Base-by-base conservation (phyloP, 768 basidiomycete species). In the Lanmaoa pseudosensibilis region DNA sequence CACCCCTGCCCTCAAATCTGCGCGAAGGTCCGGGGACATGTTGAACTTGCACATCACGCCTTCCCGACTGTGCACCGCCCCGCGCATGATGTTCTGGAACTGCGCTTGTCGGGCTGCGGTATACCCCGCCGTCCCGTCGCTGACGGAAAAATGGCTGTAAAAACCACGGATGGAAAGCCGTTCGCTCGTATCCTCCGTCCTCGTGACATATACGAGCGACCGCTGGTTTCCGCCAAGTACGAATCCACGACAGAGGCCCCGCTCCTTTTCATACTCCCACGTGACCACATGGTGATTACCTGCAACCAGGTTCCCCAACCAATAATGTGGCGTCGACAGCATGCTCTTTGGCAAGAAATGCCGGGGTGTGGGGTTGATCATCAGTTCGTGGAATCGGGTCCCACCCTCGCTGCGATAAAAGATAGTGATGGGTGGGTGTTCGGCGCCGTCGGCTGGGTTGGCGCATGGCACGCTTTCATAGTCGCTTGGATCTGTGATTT, bases 81-180 rank as follows among this genome's bases (percentile, higher is more conserved):
- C 64, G 15, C 73, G 63, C 57, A 59, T 55, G 11, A 67, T 64
- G 34, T 65, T 58, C 16, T 70, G 56, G 32, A 62, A 58, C 59
- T 62, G 56, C 12, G 56, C 45, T 44, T 65, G 54, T 53, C 64
- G 60, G 25, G 61, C 62, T 1, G 56, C 50, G 16, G 55, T 48
- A 32, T 65, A 70, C 34, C 54, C 73, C 5, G 55, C 68, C 54
- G 47, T 57, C 43, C 58, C 74, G 60, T 52, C 74, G 73, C 61
- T 72, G 73, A 59, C 74, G 51, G 68, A 79, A 75, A 63, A 38
- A 23, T 73, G 65, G 47, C 73, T 71, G 54, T 71, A 74, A 44
- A 73, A 71, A 1, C 64, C 65, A 15, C 62, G 66, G 11, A 73
- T n/a, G 23, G 66, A 63, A 3, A 69, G 65, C 15, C 59, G 63